Evolutionary conservation across 148 eudicot species (phyloP).

Genomic region (Rhododendron vialii): DNA sequence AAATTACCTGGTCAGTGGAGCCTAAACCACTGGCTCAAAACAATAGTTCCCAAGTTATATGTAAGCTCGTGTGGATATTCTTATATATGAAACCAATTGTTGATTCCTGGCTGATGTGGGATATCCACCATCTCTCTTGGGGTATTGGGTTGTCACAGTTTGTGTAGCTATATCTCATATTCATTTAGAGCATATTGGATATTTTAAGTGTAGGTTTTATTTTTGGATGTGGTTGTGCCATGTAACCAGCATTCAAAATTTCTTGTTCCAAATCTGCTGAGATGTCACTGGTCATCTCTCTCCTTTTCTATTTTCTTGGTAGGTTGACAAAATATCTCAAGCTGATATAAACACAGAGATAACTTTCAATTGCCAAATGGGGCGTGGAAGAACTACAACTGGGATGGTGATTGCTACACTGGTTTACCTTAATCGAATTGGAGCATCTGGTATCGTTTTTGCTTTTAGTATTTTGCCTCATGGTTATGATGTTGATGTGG

Average conservation of each 20-base stretch:
- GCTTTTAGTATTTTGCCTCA: not conserved
- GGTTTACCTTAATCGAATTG: slow-evolving; percentile 75
- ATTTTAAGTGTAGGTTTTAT: not conserved
- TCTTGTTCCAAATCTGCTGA: slow-evolving; percentile 5
- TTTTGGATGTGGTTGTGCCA: not conserved
- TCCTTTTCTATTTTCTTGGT: slow-evolving; percentile 9
- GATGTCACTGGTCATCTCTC: slow-evolving; percentile 11
- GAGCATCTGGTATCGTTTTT: slow-evolving; percentile 66
- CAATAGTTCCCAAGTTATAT: not conserved
- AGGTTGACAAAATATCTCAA: slow-evolving; percentile 76
- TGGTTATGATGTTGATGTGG: not conserved
- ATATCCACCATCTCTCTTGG: not conserved
- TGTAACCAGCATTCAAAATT: not conserved
- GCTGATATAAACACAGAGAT: slow-evolving; percentile 65
- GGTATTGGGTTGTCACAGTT: not conserved
- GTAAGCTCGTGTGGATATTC: not conserved
- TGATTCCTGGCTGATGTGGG: not conserved
- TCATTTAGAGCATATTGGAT: not conserved
- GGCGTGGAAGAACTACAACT: slow-evolving; percentile 95
- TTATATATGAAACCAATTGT: not conserved
- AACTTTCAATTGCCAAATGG: slow-evolving; percentile 97
- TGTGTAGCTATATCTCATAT: not conserved
- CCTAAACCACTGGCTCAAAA: not conserved
- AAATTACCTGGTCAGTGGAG: not conserved
- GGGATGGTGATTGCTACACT: slow-evolving; percentile 99